Conservation (phyloP, 768 basidiomycete genomes). For the Tricholoma sp. region DNA sequence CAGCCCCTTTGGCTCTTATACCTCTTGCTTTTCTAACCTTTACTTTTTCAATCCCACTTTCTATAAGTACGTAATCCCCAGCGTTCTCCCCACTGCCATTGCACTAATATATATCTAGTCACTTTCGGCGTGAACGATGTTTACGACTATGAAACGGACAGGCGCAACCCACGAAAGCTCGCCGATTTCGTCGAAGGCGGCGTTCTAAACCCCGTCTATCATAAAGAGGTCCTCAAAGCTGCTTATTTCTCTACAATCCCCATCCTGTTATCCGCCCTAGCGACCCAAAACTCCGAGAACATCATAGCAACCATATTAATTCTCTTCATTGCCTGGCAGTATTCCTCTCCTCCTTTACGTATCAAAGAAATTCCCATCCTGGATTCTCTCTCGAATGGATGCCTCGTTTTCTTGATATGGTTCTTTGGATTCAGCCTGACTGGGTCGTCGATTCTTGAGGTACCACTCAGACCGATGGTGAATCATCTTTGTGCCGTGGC, state of each 20-base stretch:
- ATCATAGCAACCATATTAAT: constrained; percentile 4
- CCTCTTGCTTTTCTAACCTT: not conserved
- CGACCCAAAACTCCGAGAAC: constrained; percentile 7
- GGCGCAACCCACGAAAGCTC: constrained; percentile 13
- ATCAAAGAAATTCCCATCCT: constrained; percentile 10
- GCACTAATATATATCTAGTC: not conserved
- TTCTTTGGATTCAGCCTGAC: constrained; percentile 14
- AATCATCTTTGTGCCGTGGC: constrained; percentile 9
- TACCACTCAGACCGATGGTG: constrained; percentile 9
- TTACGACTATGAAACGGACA: constrained; percentile 12
- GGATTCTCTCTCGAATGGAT: constrained; percentile 11
- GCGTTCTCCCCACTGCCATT: not conserved
- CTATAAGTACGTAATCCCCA: not conserved
- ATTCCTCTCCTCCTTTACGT: constrained; percentile 12
- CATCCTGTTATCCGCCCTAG: constrained; percentile 3
- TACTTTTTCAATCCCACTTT: not conserved
- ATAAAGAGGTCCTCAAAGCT: constrained; percentile 5
- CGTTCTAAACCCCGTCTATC: constrained; percentile 8
- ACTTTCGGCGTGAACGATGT: constrained; percentile 14
- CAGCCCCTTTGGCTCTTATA: not conserved
- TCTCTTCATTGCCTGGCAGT: constrained; percentile 11
- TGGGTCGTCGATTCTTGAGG: constrained; percentile 1
- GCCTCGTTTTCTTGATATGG: constrained; percentile 11
- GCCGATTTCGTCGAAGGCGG: constrained; percentile 8
- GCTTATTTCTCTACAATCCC: constrained; percentile 11